Evolutionary conservation across 495 filamentous ascomycete species (phyloP).

Genomic region (Penicillium canariense): DNA sequence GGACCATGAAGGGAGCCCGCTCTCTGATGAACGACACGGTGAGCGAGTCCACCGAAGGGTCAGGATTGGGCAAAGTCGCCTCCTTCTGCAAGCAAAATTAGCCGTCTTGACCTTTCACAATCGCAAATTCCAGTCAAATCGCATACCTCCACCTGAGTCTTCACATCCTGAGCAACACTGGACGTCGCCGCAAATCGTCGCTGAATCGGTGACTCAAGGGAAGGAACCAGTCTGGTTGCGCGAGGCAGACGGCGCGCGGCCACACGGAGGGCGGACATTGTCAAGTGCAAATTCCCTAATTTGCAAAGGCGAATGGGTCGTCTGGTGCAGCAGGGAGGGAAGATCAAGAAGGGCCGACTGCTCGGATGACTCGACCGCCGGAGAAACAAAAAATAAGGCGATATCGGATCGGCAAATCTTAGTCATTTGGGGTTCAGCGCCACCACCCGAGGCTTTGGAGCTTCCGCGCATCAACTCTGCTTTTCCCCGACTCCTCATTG

Average conservation of each 20-base stretch:
- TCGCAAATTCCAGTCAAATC: rapidly evolving
- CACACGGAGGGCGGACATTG: slow-evolving; percentile 32
- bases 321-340: neutral
- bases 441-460: slow-evolving; percentile 13
- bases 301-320: slow-evolving; percentile 5
- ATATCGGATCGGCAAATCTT: slow-evolving; percentile 29
- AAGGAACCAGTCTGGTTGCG: slow-evolving; percentile 30
- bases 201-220: slow-evolving; percentile 38
- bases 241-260: slow-evolving; percentile 42
- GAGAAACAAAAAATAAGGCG: slow-evolving; percentile 29
- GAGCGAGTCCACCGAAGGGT: slow-evolving; percentile 73
- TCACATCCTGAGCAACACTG: slow-evolving; percentile 28
- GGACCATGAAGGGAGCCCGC: slow-evolving; percentile 83
- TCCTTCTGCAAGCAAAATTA: slow-evolving; percentile 51
- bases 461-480: neutral
- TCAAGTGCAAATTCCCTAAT: slow-evolving; percentile 6
- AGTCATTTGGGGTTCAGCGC: slow-evolving; percentile 26
- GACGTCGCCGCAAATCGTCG: slow-evolving; percentile 36
- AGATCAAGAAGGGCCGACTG: neutral
- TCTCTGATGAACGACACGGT: slow-evolving; percentile 71
- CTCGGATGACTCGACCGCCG: slow-evolving; percentile 8
- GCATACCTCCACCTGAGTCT: slow-evolving; percentile 22
- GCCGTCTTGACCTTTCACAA: neutral
- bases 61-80: slow-evolving; percentile 64
- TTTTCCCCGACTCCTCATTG: slow-evolving; percentile 2